Conservation (phyloP, 345 rosid genomes). For the Orychophragmus violaceus region DNA sequence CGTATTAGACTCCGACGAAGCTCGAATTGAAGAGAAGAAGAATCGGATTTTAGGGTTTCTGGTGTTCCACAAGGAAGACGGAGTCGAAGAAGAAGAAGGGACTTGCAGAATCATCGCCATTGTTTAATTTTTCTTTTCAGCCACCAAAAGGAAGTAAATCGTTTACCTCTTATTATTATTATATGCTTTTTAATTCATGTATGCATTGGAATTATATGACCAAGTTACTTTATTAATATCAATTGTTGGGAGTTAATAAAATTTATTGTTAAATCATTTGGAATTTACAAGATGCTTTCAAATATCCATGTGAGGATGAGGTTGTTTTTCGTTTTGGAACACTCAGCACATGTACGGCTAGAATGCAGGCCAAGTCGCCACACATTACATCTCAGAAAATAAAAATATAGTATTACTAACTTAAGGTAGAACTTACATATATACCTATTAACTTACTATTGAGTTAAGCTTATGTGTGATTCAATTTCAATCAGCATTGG, state of each 20-base stretch:
- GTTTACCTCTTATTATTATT: neutral
- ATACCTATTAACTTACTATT: no score
- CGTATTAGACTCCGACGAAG: constrained; percentile 23
- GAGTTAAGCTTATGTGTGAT: no score
- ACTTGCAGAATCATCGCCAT: constrained; percentile 46
- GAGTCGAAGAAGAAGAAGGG: constrained; percentile 23
- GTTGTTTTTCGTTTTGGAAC: constrained; percentile 4
- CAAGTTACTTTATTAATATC: neutral
- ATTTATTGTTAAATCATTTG: neutral
- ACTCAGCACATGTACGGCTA: constrained; percentile 1
- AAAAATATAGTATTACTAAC: no score
- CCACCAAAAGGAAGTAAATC: neutral
- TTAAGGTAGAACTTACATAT: no score
- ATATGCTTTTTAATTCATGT: no score
- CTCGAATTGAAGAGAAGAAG: constrained; percentile 16
- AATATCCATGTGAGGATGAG: neutral
- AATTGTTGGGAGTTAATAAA: neutral
- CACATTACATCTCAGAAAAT: neutral
- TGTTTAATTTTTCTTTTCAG: neutral
- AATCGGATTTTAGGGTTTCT: constrained; percentile 21
- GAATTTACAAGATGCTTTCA: neutral
- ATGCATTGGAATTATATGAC: neutral
- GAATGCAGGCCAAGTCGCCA: neutral
- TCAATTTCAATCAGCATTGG: no score
- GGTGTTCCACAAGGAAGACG: constrained; percentile 17